Evolutionary conservation across 805 yeast species (phyloP).

Genomic region (Metschnikowia anglica): DNA sequence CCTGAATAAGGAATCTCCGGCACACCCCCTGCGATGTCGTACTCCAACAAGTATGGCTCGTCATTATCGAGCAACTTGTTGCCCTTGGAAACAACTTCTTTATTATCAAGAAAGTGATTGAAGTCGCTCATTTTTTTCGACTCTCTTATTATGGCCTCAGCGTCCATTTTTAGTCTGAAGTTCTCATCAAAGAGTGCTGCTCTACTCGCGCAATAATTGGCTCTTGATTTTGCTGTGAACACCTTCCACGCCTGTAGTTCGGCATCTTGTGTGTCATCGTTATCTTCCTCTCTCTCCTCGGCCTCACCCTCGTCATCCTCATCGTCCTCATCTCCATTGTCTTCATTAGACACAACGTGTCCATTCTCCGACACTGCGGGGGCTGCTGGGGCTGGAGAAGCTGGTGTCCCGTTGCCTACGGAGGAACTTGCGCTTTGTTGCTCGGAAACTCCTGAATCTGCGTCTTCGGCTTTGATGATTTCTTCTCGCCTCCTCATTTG

Average conservation of each 20-base stretch:
- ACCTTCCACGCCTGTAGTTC: constrained; percentile 83
- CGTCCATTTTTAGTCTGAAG: constrained; percentile 57
- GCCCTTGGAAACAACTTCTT: constrained; percentile 42
- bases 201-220: constrained; percentile 69
- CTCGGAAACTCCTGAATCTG: constrained; percentile 1
- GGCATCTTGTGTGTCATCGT: constrained; percentile 67
- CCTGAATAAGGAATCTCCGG: constrained; percentile 66
- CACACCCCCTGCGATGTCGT: constrained; percentile 76
- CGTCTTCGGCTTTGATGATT: constrained; percentile 30
- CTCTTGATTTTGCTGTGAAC: constrained; percentile 75
- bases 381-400: constrained; percentile 15
- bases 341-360: constrained; percentile 21
- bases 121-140: constrained; percentile 67
- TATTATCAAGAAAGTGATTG: constrained; percentile 42
- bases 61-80: constrained; percentile 51
- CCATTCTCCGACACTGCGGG: constrained; percentile 16
- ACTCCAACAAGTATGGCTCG: constrained; percentile 72
- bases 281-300: constrained; percentile 34
- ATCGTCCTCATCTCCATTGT: constrained; percentile 43
- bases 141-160: constrained; percentile 67
- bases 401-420: constrained; percentile 14
- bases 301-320: constrained; percentile 41
- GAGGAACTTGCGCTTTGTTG: constrained; percentile 4
- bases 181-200: constrained; percentile 61
- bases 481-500: constrained; percentile 40